A percentile compares a stretch with the other conserved stretches of the same genome.
Evolutionary conservation across 345 rosid species (phyloP).

Genomic region (Acer negundo): DNA sequence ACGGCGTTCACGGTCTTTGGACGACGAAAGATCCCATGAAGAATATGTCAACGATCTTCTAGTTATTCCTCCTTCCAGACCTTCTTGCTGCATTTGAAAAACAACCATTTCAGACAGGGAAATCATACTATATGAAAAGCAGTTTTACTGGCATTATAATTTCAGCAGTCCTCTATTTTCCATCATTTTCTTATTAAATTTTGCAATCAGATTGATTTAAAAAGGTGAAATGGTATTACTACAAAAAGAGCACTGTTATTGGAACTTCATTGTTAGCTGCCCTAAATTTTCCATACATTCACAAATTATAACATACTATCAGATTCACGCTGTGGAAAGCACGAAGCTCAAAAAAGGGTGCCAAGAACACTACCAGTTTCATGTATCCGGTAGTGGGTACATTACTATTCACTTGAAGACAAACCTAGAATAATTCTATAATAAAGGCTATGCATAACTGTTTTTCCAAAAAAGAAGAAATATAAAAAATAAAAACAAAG

Average conservation of each 20-base stretch:
- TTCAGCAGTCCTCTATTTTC: background rate
- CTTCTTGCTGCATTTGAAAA: slow-evolving; percentile 59
- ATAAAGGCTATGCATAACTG: background rate
- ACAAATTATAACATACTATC: background rate
- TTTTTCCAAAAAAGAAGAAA: background rate
- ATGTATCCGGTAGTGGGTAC: background rate
- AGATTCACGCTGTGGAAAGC: background rate
- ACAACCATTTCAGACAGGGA: slow-evolving; percentile 11
- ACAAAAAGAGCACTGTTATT: background rate
- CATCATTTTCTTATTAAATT: background rate
- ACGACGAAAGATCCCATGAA: slow-evolving; percentile 81
- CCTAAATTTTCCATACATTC: background rate
- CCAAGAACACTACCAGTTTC: background rate
- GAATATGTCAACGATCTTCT: slow-evolving; percentile 81
- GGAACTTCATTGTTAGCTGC: background rate
- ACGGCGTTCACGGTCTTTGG: slow-evolving; percentile 73
- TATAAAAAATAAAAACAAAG: background rate
- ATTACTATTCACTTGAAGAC: background rate
- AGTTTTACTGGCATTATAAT: slow-evolving; percentile 4
- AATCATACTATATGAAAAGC: background rate
- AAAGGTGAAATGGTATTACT: background rate
- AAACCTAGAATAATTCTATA: background rate
- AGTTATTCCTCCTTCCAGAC: slow-evolving; percentile 76
- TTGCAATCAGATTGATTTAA: background rate
- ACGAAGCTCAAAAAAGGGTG: background rate